Base-by-base conservation (phyloP, 768 basidiomycete species). In the Kwoniella newhampshirensis region DNA sequence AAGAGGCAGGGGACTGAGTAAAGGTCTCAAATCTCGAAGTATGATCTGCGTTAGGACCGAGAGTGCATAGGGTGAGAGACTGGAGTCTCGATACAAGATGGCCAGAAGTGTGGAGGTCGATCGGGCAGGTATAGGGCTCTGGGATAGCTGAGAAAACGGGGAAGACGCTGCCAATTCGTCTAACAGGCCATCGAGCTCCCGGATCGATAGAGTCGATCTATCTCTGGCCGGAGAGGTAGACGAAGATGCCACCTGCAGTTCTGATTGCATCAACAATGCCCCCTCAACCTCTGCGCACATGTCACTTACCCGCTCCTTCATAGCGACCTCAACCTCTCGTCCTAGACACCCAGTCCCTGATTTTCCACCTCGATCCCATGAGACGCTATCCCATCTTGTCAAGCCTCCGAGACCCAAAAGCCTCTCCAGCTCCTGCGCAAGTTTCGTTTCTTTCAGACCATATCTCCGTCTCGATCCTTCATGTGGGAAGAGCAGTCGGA, bases 401-500 rank as follows among this genome's bases (percentile, higher is more conserved):
- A 73, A 41, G 3, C 52, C 70, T 35, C 60, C 30, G 42, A 62
- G 27, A n/a, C 60, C 63, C 52, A 4, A 59, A 61, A 63, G 62
- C 74, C 57, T 58, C 70, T 39, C 79, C 0, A 93, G 78, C 26
- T 80, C 73, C 11, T 76, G 70, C 1, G 81, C 80, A 18, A 93
- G 80, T 30, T 77, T 80, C 13, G 79, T 77, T 77, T 91, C 89
- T 70, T 87, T 83, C 68, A 91, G 79, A 30, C 84, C 83, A 64
- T 86, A 93, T 72, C 84, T 84, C 21, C 92, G 80, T 15, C 81
- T 75, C 1, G 78, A 66, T 58, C 92, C 89, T 54, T 89, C 85
- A 59, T 92, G 86, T 0, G 92, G 91, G 68, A 92, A 93, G n/a
- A 94, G 77, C 4, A 91, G 75, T 6, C 84, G 82, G 66, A 93